Conservation (phyloP, 805 yeast genomes). For the Candida montana region DNA sequence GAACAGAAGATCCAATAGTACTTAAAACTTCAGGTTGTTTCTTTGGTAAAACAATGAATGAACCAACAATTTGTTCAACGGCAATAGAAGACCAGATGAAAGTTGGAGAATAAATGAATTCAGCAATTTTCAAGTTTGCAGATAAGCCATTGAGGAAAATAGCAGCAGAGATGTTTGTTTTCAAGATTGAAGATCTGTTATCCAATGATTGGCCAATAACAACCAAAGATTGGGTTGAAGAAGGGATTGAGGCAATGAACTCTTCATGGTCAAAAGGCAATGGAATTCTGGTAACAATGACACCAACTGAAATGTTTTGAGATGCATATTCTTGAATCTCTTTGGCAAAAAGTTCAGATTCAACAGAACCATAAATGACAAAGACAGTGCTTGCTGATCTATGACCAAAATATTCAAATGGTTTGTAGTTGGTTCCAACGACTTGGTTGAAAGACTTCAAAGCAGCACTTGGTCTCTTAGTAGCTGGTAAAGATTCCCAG, state of each 20-base stretch:
- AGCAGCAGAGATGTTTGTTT: conserved; percentile 69
- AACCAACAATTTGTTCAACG: conserved; percentile 41
- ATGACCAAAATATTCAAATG: conserved; percentile 69
- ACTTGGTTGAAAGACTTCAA: conserved; percentile 45
- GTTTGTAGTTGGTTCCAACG: conserved; percentile 49
- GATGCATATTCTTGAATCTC: conserved; percentile 35
- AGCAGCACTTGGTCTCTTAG: conserved; percentile 39
- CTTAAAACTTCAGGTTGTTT: conserved; percentile 5
- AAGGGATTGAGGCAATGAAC: conserved; percentile 57
- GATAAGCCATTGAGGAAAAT: conserved; percentile 42
- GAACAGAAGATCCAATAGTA: conserved; percentile 8
- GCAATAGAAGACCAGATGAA: conserved; percentile 55
- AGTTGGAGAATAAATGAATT: conserved; percentile 45
- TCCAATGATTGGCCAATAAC: conserved; percentile 58
- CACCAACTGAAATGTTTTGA: conserved; percentile 45
- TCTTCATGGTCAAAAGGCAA: conserved; percentile 66
- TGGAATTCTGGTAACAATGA: conserved; percentile 69
- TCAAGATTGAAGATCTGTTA: conserved; percentile 40
- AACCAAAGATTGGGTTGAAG: conserved; percentile 51
- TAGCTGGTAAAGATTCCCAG: conserved; percentile 24
- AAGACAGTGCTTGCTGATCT: conserved; percentile 64
- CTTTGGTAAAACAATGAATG: conserved; percentile 33
- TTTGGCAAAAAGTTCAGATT: conserved; percentile 47
- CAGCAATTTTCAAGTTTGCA: conserved; percentile 38
- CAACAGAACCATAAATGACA: conserved; percentile 73